Percentiles rank a stretch among this genome's conserved stretches.
Conservation (phyloP, 768 basidiomycete genomes). For the Lyophyllum shimeji region DNA sequence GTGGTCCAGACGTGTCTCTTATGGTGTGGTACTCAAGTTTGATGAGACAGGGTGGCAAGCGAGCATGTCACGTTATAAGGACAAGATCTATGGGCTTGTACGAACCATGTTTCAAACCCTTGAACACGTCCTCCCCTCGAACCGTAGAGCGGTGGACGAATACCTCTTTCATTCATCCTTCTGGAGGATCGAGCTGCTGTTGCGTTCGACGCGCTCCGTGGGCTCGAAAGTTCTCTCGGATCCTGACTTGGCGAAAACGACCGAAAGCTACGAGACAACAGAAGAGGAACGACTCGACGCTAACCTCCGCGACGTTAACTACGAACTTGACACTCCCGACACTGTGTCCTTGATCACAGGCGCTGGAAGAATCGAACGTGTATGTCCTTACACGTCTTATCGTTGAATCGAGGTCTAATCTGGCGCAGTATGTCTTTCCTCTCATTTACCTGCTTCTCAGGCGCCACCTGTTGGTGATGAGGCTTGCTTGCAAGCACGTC, state of each 20-base stretch:
- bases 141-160: conserved; percentile 31
- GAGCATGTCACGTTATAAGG: conserved; percentile 33
- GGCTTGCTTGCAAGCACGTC: conserved; percentile 33
- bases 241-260: conserved; percentile 26
- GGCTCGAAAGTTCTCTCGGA: conserved; percentile 26
- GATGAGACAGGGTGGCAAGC: conserved; percentile 31
- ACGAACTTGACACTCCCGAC: conserved; percentile 33
- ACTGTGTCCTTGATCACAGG: conserved; percentile 34
- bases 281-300: conserved; percentile 32
- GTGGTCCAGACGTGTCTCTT: conserved; percentile 5
- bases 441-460: conserved; percentile 32
- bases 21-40: background rate
- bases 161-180: conserved; percentile 33
- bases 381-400: conserved; percentile 13
- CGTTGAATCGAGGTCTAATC: background rate
- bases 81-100: conserved; percentile 31
- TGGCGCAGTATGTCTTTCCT: conserved; percentile 33
- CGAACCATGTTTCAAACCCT: conserved; percentile 30
- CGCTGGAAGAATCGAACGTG: conserved; percentile 34
- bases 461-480: conserved; percentile 32
- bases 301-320: conserved; percentile 27
- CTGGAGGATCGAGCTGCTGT: conserved; percentile 32
- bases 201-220: conserved; percentile 31
- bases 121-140: conserved; percentile 29
- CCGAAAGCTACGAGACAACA: conserved; percentile 23